A percentile compares a stretch with the other conserved stretches of the same genome.
Conservation (phyloP, 2,329 filamentous ascomycete species). For the Catunica adiposa region DNA sequence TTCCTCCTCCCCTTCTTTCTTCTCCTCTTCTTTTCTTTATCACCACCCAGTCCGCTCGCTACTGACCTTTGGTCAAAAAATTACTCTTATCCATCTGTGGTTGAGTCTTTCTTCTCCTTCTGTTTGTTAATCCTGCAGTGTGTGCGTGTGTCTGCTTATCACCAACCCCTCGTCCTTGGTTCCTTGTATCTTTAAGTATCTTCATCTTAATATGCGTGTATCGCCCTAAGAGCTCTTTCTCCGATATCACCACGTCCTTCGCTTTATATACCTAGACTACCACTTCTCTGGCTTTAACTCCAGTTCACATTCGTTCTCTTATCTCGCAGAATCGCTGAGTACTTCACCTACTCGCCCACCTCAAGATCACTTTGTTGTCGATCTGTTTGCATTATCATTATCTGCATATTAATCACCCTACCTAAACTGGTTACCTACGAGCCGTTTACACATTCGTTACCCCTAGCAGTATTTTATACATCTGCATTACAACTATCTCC, state of each 20-base stretch:
- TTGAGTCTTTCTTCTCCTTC: neutral
- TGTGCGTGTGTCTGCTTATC: neutral
- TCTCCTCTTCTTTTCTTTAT: slow-evolving; percentile 7
- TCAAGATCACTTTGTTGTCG: neutral
- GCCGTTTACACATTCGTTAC: neutral
- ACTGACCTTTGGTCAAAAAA: slow-evolving; percentile 6
- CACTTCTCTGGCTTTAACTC: neutral
- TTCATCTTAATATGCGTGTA: neutral
- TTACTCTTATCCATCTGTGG: neutral
- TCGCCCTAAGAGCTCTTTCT: neutral
- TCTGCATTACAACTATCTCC: neutral
- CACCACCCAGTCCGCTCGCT: slow-evolving; percentile 11
- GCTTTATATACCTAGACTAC: neutral
- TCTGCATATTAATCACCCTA: neutral
- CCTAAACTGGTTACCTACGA: neutral
- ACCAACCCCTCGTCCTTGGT: neutral
- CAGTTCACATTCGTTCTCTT: neutral
- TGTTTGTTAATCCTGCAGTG: slow-evolving; percentile 2
- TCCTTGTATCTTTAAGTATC: neutral
- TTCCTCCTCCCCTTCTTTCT: slow-evolving; percentile 6
- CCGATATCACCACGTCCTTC: neutral
- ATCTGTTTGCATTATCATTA: neutral
- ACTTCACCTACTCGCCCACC: neutral
- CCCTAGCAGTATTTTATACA: neutral
- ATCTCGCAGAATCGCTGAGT: neutral